A percentile compares a stretch with the other conserved stretches of the same genome.
These are phyloP conservation scores for Phytophthora chlamydospora DNA, from an alignment of 352 stramenopile species.

Conservation along the genomic window DNA sequence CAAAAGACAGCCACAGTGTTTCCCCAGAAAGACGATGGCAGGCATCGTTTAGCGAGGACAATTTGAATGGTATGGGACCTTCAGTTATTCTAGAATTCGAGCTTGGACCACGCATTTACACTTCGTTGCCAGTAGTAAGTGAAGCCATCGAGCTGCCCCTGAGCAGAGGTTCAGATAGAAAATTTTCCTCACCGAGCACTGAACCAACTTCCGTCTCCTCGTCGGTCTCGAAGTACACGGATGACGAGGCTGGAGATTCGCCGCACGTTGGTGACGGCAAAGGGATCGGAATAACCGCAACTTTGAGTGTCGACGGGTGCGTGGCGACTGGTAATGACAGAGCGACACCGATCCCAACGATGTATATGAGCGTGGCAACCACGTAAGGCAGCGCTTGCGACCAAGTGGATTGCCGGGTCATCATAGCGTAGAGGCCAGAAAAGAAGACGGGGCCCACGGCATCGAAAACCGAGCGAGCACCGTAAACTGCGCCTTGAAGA, in stretches of 20 bases:
- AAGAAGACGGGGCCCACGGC: constrained; percentile 67
- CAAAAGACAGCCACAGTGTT: no score
- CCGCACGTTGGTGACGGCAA: constrained; percentile 49
- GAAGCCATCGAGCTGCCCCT: constrained; percentile 13
- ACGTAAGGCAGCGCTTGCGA: constrained; percentile 66
- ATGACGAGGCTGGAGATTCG: constrained; percentile 36
- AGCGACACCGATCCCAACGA: constrained; percentile 53
- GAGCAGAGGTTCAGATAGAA: constrained; percentile 59
- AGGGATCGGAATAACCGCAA: constrained; percentile 18
- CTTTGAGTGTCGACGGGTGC: constrained; percentile 11
- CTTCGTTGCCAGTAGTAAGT: constrained; percentile 3
- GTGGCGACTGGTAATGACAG: constrained; percentile 41
- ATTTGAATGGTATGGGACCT: no score
- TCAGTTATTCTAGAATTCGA: no score
- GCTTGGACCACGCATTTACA: constrained; percentile 3
- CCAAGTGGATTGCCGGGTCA: constrained; percentile 47
- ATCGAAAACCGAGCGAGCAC: constrained; percentile 67
- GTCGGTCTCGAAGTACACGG: constrained; percentile 58
- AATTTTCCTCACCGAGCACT: constrained; percentile 28
- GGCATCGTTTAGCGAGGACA: no score
- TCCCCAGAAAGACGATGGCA: no score
- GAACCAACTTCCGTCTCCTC: constrained; percentile 39
- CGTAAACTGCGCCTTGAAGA: constrained; percentile 80
- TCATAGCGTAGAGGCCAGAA: constrained; percentile 62
- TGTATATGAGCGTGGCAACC: constrained; percentile 57